phyloP scores from a whole-genome alignment of 108 stramenopile species.

The Cyclotella choctawhatcheeana region DNA sequence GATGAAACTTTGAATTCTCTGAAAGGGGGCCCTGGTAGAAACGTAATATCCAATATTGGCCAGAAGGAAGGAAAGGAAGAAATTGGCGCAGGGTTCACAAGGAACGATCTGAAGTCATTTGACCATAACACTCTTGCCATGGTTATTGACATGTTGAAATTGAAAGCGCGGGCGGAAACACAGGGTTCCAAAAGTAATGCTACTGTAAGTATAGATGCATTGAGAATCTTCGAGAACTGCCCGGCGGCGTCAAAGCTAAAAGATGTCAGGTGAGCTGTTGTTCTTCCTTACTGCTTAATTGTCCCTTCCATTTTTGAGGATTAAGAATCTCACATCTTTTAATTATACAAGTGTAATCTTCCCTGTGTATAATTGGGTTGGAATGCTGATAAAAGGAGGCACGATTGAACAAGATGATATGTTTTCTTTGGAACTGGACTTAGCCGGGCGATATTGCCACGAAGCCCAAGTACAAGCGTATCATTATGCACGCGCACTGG shows the following conservation, averaged over 20 bases:
- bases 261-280: neutral
- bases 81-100: conserved; percentile 40
- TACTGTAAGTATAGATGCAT: neutral
- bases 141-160: neutral
- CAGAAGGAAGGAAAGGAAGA: conserved; percentile 16
- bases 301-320: conserved; percentile 26
- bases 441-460: conserved; percentile 27
- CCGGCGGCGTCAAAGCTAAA: neutral
- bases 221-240: neutral
- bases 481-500: conserved; percentile 31
- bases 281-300: neutral
- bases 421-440: conserved; percentile 30
- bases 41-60: neutral
- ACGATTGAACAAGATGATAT: conserved; percentile 38
- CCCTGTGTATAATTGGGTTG: conserved; percentile 37
- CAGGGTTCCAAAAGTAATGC: neutral
- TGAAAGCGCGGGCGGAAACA: neutral
- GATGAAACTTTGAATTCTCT: conserved; percentile 35
- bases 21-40: neutral
- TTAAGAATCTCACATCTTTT: conserved; percentile 15
- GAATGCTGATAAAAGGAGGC: conserved; percentile 32
- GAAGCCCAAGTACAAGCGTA: conserved; percentile 38
- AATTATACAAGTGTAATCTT: conserved; percentile 32
- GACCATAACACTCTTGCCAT: neutral
- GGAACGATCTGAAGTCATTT: neutral